Conservation (phyloP, 1,139 yeast species). For the Protomyces inouyei region DNA sequence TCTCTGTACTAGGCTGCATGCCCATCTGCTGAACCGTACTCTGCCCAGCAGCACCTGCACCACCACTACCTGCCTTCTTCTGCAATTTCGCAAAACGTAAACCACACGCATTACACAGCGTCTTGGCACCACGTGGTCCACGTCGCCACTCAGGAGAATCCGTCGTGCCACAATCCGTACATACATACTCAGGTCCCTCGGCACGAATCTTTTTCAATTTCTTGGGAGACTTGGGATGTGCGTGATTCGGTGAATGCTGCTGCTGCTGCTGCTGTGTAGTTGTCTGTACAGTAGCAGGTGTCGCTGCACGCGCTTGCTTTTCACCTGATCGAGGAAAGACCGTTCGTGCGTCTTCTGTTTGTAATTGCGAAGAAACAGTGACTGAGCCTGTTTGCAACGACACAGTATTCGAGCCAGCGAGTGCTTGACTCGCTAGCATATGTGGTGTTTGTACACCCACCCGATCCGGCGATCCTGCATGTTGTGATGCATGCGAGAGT, state of each 20-base stretch:
- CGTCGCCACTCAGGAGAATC: conserved; percentile 67
- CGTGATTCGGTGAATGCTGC: no score
- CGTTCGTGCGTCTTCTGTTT: no score
- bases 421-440: not conserved
- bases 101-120: conserved; percentile 64
- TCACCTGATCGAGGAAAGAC: no score
- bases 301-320: no score
- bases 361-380: no score
- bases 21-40: not conserved
- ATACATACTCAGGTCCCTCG: conserved; percentile 31
- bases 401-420: no score
- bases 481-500: not conserved
- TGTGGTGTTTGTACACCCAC: not conserved
- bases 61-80: conserved; percentile 32
- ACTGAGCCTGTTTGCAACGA: no score
- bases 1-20: conserved; percentile 2
- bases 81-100: conserved; percentile 49
- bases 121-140: conserved; percentile 61
- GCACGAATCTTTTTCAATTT: conserved; percentile 22
- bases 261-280: no score
- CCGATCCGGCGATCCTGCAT: no score
- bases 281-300: no score
- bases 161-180: conserved; percentile 54
- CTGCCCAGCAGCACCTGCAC: not conserved
- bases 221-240: not conserved